Evolutionary conservation across 495 filamentous ascomycete species (phyloP).

Genomic region (Hyaloscypha variabilis): DNA sequence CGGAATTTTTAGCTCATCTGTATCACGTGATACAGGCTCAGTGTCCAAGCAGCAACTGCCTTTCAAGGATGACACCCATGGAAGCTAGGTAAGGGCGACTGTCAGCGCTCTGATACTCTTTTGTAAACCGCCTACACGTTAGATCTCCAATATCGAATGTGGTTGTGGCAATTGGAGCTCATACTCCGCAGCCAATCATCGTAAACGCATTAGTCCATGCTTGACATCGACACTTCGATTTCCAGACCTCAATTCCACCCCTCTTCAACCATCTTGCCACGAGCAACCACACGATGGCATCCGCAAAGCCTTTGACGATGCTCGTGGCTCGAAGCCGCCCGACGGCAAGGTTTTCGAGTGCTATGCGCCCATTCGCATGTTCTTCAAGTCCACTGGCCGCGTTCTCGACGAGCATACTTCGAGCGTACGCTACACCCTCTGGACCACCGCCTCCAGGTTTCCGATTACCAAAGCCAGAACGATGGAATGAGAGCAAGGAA

Average conservation of each 20-base stretch:
- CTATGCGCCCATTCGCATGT: slow-evolving; percentile 29
- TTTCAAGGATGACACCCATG: neutral
- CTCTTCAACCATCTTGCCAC: slow-evolving; percentile 32
- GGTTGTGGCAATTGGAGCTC: slow-evolving; percentile 26
- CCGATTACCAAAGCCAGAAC: slow-evolving; percentile 65
- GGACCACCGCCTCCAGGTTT: slow-evolving; percentile 79
- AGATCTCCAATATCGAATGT: neutral
- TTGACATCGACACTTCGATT: slow-evolving; percentile 7
- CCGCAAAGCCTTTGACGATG: slow-evolving; percentile 53
- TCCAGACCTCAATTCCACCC: neutral
- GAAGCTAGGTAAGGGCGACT: neutral
- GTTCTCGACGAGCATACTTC: slow-evolving; percentile 57
- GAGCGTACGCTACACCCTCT: slow-evolving; percentile 74
- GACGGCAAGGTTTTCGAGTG: slow-evolving; percentile 27
- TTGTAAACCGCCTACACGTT: neutral
- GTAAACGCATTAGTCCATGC: slow-evolving; percentile 12
- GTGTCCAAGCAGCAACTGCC: neutral
- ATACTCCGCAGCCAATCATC: slow-evolving; percentile 23
- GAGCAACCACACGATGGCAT: slow-evolving; percentile 50
- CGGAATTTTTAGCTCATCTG: slow-evolving; percentile 16
- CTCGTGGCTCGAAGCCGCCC: slow-evolving; percentile 52
- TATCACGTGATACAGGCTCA: slow-evolving; percentile 20
- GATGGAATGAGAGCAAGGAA: slow-evolving; percentile 74
- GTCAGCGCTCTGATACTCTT: neutral
- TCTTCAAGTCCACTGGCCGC: slow-evolving; percentile 38